Percentiles rank a stretch among this genome's conserved stretches.
Evolutionary conservation across 345 rosid species (phyloP).

Genomic region (Eucalyptus lansdowneana): DNA sequence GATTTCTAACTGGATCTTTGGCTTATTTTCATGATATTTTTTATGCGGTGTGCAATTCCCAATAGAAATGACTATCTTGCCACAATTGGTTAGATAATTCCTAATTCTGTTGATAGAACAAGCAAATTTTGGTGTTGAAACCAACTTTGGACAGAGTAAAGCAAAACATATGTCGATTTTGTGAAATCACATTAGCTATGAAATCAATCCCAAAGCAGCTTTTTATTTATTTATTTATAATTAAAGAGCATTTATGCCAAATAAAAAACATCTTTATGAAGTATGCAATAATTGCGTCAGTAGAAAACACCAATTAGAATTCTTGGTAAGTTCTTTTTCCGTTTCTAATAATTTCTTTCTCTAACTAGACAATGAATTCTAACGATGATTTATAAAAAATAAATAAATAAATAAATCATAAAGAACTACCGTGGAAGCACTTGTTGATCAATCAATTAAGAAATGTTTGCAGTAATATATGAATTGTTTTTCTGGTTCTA

Average conservation of each 20-base stretch:
- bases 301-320: neutral
- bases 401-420: no score
- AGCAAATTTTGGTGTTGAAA: neutral
- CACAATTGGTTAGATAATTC: neutral
- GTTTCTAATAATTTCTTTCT: neutral
- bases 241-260: neutral
- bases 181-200: neutral
- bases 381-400: neutral
- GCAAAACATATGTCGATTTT: neutral
- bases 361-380: neutral
- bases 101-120: neutral
- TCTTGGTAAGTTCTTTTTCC: neutral
- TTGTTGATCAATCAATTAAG: neutral
- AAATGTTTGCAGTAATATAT: neutral
- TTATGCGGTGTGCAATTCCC: neutral
- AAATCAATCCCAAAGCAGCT: neutral
- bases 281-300: neutral
- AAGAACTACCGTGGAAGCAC: neutral
- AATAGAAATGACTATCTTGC: neutral
- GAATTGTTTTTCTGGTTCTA: neutral
- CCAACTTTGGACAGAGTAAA: neutral
- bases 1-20: neutral
- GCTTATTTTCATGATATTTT: neutral
- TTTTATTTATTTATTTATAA: neutral
- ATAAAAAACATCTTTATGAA: neutral